Evolutionary conservation across 495 filamentous ascomycete genomes (phyloP), one percentile per base, ranked within the genome.

Genomic region (Podospora fimiseda): DNA sequence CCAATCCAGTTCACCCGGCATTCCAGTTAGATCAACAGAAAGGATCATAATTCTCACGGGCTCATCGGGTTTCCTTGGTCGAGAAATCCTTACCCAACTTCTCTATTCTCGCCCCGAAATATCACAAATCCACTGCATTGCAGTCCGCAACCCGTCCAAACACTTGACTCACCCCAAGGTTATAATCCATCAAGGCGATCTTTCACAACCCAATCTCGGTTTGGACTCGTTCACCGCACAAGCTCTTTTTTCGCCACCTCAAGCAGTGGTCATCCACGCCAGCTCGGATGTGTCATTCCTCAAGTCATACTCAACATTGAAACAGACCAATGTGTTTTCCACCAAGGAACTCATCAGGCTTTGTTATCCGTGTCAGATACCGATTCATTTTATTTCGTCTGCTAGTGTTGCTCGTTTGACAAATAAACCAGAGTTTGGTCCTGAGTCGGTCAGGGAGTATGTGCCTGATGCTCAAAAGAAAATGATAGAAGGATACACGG

Each of bases 271-370:
- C 16, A 51, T 47, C 39, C 30, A 47, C 43, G 60, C 60, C 38
- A 63, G 53, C 24, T 43, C 65, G 9, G 63, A 64, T 38, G 53
- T 49, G 0, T 64, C 60, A 7, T 57, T 58, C 27, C 44, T 66
- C 19, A 68, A 66, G 27, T 22, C 13, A 8, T 68, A 64, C 39
- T 11, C 20, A 0, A 43, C 43, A 19, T 24, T 64, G 2, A 47
- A 40, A 9, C 9, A 27, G 8, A 21, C 65, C 3, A 68, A 68
- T n/a, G 58, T 66, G n/a, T 24, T 9, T 0, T 60, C 65, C 1
- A 68, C 65, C 0, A n/a, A n/a, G n/a, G n/a, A n/a, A n/a, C n/a
- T n/a, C n/a, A n/a, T n/a, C n/a, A n/a, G n/a, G n/a, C n/a, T n/a
- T n/a, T n/a, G n/a, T n/a, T n/a, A n/a, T n/a, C n/a, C n/a, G n/a